Evolutionary conservation across 2,329 filamentous ascomycete species (phyloP).

Genomic region (Remersonia thermophila): DNA sequence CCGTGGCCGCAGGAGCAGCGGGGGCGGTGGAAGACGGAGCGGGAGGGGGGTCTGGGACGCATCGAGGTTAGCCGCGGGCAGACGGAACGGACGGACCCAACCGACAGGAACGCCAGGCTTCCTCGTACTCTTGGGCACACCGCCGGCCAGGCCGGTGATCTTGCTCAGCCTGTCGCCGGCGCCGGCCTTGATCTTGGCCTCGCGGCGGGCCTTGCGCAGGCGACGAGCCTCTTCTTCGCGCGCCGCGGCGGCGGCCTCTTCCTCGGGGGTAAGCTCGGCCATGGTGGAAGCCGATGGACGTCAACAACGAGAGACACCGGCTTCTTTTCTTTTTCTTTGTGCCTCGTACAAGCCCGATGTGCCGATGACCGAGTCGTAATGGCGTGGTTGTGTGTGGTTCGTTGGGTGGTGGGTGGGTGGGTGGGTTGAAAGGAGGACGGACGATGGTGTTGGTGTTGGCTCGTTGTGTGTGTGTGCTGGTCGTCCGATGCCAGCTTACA

Average conservation of each 20-base stretch:
- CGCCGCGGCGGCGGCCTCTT: slow-evolving; percentile 32
- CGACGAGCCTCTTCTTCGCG: slow-evolving; percentile 54
- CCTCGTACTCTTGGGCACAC: slow-evolving; percentile 25
- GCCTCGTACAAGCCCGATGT: no score
- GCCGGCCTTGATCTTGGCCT: slow-evolving; percentile 65
- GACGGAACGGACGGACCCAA: neutral
- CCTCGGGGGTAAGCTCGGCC: slow-evolving; percentile 27
- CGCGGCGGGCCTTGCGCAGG: slow-evolving; percentile 64
- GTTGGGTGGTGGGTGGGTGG: no score
- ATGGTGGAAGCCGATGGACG: slow-evolving; percentile 21
- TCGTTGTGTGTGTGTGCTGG: neutral
- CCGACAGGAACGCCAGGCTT: no score
- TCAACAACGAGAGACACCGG: no score
- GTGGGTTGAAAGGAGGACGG: no score
- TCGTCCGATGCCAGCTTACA: no score
- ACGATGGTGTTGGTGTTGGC: no score
- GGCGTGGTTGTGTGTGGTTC: no score
- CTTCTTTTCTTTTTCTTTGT: no score
- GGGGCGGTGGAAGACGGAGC: no score
- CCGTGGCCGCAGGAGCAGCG: slow-evolving; percentile 2
- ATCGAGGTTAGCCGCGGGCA: neutral
- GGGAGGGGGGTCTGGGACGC: no score
- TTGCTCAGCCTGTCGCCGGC: slow-evolving; percentile 58
- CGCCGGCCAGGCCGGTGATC: slow-evolving; percentile 60
- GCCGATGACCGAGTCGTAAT: no score